These are phyloP conservation scores for Pyricularia grisea DNA, from an alignment of 2,329 filamentous ascomycete genomes.

Conservation along the genomic window DNA sequence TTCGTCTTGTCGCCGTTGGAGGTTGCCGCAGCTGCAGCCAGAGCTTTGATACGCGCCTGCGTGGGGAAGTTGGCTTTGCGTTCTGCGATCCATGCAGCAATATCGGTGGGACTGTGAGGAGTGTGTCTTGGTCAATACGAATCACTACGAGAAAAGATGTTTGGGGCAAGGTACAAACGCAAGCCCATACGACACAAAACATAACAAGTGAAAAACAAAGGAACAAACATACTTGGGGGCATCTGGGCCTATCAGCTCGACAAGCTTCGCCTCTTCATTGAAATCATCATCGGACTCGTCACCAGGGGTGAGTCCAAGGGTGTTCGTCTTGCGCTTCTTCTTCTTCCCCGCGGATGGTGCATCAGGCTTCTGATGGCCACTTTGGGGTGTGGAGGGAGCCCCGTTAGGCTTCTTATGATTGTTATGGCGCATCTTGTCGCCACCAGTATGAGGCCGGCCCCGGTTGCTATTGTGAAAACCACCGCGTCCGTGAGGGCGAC, in stretches of 20 bases:
- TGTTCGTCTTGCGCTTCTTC: constrained; percentile 65
- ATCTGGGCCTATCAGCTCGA: constrained; percentile 44
- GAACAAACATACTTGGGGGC: constrained; percentile 39
- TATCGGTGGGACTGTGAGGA: constrained; percentile 49
- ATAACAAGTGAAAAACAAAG: constrained; percentile 2
- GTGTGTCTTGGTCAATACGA: constrained; percentile 5
- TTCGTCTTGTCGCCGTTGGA: constrained; percentile 46
- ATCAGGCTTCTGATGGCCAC: constrained; percentile 40
- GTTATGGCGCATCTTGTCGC: constrained; percentile 26
- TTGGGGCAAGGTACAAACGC: constrained; percentile 6
- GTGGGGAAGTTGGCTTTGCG: constrained; percentile 76
- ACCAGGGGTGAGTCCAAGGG: constrained; percentile 60
- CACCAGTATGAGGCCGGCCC: constrained; percentile 23
- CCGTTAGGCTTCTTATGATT: constrained; percentile 21
- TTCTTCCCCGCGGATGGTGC: constrained; percentile 45
- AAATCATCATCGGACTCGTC: constrained; percentile 57
- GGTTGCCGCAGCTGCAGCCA: constrained; percentile 37
- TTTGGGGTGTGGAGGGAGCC: constrained; percentile 15
- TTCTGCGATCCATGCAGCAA: constrained; percentile 73
- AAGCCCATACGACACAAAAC: background rate
- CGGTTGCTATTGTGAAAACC: constrained; percentile 23
- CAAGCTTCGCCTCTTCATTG: constrained; percentile 58
- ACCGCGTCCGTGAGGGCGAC: constrained; percentile 27
- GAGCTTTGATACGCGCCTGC: constrained; percentile 56
- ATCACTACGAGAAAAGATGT: background rate